phyloP scores from a whole-genome alignment of 306 rosid species.

The Vicia villosa region DNA sequence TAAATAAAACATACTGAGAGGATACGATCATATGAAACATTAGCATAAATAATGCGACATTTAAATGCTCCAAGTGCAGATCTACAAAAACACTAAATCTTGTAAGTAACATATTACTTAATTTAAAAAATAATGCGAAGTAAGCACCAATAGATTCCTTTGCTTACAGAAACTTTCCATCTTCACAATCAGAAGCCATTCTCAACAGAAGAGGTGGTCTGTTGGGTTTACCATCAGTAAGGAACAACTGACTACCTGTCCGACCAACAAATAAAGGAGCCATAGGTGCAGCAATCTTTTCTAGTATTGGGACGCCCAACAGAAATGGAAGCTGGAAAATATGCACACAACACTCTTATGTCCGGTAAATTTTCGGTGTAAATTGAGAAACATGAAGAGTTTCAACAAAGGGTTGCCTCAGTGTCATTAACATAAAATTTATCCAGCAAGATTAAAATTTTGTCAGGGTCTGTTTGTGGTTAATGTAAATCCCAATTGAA shows the following conservation, averaged over 20 bases:
- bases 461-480: slow-evolving; percentile 19
- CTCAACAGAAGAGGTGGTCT: slow-evolving; percentile 87
- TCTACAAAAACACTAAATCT: slow-evolving; percentile 56
- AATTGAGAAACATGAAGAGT: slow-evolving; percentile 27
- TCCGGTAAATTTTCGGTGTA: slow-evolving; percentile 19
- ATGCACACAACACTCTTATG: slow-evolving; percentile 21
- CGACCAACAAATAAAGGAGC: slow-evolving; percentile 86
- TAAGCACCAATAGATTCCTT: slow-evolving; percentile 20
- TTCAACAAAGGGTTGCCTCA: slow-evolving; percentile 17
- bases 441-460: slow-evolving; percentile 10
- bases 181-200: slow-evolving; percentile 91
- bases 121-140: not conserved
- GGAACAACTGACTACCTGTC: slow-evolving; percentile 93
- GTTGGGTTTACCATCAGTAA: slow-evolving; percentile 87
- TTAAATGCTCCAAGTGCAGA: slow-evolving; percentile 84
- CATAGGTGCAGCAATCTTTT: slow-evolving; percentile 79
- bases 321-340: slow-evolving; percentile 85
- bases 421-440: not conserved
- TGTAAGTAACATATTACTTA: slow-evolving; percentile 31
- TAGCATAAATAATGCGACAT: slow-evolving; percentile 77
- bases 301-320: slow-evolving; percentile 77
- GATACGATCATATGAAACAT: slow-evolving; percentile 98
- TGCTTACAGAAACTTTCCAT: slow-evolving; percentile 82
- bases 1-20: slow-evolving; percentile 40
- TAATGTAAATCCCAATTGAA: slow-evolving; percentile 6